Evolutionary conservation across 345 rosid species (phyloP).

Genomic region (Brassica napus): Da-Ae NC_063451.1:25158501-25159000

Average conservation of each 20-base stretch:
- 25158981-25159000: constrained; percentile 71
- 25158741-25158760: not conserved
- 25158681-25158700: not conserved
- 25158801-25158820: not conserved
- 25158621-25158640: not conserved
- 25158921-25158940: constrained; percentile 77
- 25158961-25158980: constrained; percentile 85
- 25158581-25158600: not conserved
- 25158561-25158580: not conserved
- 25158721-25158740: too few relatives aligned
- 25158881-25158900: constrained; percentile 26
- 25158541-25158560: not conserved
- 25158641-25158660: not conserved
- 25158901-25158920: constrained; percentile 47
- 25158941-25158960: constrained; percentile 81
- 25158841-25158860: constrained; percentile 62
- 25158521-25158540: not conserved
- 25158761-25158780: not conserved
- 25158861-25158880: constrained; percentile 61
- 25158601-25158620: not conserved
- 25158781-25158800: not conserved
- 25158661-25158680: not conserved
- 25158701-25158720: too few relatives aligned
- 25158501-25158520: not conserved
- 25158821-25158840: constrained; percentile 79